Base-by-base conservation (phyloP, 1,284 basidiomycete species). In the Trametes pubescens region DNA sequence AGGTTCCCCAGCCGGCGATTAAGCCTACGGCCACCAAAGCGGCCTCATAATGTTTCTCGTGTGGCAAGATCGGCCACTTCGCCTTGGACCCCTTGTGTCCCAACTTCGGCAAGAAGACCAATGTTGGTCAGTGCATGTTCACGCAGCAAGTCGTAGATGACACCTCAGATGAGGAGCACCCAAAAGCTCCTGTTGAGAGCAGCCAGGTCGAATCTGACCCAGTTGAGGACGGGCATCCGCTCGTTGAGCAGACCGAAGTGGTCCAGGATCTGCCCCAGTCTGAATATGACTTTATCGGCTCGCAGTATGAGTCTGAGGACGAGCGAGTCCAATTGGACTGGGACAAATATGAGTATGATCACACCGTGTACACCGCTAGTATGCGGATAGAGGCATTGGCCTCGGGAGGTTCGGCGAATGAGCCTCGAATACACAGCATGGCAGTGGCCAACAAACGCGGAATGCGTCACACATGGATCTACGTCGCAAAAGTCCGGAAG, bases 31-130 rank as follows among this genome's bases (percentile, higher is more conserved):
- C 43, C 13, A 29, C 2, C 2, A 46, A 32, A 47, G 32, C 22
- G 6, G 43, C 24, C 10, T 11, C 22, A 9, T 26, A 34, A 29
- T 49, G 56, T 37, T 49, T 44, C 24, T 37, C 32, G 8, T 57
- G 46, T 38, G 56, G 58, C 13, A 38, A 51, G 24, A n/a, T 44
- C 7, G 58, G 58, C 5, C 58, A 59, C 38, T 59, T 51, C 16
- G n/a, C 21, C 9, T 51, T 24, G 3, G 58, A 59, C 37, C 58
- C 49, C 16, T 6, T 9, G 10, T 59, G 48, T 21, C 58, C 58
- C 5, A 59, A 52, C 11, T 5, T 1, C 13, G 51, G 46, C 13
- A 51, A 38, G 29, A 37, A 35, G 38, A 4, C 37, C 34, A 21
- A 21, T n/a, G n/a, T n/a, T n/a, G 56, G 24, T 9, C 58, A 40